These are phyloP conservation scores for Lagerstroemia speciosa DNA, from an alignment of 345 rosid genomes.

Conservation along the genomic window DNA sequence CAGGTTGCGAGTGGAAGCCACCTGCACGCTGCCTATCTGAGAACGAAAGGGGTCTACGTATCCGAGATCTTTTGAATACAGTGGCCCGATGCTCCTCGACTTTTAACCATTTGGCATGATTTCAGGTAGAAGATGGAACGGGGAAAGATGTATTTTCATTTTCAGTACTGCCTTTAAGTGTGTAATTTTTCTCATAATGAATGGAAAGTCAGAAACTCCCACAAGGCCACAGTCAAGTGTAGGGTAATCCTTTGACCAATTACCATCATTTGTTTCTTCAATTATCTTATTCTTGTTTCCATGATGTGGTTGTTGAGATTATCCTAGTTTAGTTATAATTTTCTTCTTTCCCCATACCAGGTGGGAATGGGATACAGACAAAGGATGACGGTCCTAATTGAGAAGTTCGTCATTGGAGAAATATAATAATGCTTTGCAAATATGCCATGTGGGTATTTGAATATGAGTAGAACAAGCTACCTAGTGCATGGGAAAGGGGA, in stretches of 20 bases:
- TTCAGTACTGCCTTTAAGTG: neutral
- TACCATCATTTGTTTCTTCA: neutral
- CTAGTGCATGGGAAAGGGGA: constrained; percentile 24
- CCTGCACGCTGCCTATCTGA: neutral
- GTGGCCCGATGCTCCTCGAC: neutral
- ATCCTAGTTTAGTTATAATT: neutral
- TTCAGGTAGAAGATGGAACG: neutral
- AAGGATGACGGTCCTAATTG: neutral
- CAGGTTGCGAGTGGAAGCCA: constrained; percentile 5
- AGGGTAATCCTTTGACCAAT: constrained; percentile 28
- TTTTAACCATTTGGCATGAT: neutral
- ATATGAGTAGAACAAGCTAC: constrained; percentile 65
- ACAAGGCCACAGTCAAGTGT: constrained; percentile 18
- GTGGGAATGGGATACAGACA: neutral
- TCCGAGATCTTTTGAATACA: neutral
- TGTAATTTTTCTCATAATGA: constrained; percentile 3
- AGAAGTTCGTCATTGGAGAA: neutral
- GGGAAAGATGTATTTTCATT: neutral
- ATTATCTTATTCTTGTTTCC: neutral
- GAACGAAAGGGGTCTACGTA: neutral
- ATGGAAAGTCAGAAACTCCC: constrained; percentile 28
- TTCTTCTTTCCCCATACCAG: neutral
- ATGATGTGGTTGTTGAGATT: neutral
- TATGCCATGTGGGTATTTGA: constrained; percentile 38
- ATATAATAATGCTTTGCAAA: constrained; percentile 3